Evolutionary conservation across 257 asterid species (phyloP), one percentile per base, ranked within the genome.

Genomic region (Eustoma russellianum): DNA sequence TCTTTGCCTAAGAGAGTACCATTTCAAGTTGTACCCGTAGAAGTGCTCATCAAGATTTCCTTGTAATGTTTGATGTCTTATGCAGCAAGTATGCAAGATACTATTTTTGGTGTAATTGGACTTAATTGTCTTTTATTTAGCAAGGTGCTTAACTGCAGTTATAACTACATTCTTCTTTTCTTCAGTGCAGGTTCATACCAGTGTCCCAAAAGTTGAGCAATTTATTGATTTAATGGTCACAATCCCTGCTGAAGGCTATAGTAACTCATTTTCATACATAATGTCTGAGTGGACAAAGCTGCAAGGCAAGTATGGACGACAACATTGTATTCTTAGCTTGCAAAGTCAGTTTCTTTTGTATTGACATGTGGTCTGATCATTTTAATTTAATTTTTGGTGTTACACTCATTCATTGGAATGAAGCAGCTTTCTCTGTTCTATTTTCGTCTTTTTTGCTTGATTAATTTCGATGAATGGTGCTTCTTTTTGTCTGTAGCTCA

Each of bases 231-330:
- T 92, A 67, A 62, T 92, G 76, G 74, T 83, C 70, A 80, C 93
- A 16, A 66, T 84, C 69, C 95, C 95, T 16, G 79, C 80, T 33
- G 90, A 92, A 64, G 90, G 85, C 70, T 79, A 85, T 68, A 67
- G 34, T 47, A 87, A 83, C 67, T 74, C 95, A 65, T 83, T 92
- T 69, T 73, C 86, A 38, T 92, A 85, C 76, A 51, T 92, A n/a
- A 92, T 92, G 95, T 66, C 76, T 56, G 95, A 87, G 72, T 92
- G 98, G 98, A 79, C 93, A 53, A 83, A 68, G 70, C 84, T 62
- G 43, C 98, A 92, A 88, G 98, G 98, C 67, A 75, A 79, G 90
- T 75, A 5, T 46, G 34, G n/a, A 35, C 57, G 51, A 63, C 50
- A 30, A 14, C 43, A 38, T 66, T 58, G 41, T 17, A n/a, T 30